Conservation (phyloP, 140 eudicot species). For the Bidens hawaiensis region DNA sequence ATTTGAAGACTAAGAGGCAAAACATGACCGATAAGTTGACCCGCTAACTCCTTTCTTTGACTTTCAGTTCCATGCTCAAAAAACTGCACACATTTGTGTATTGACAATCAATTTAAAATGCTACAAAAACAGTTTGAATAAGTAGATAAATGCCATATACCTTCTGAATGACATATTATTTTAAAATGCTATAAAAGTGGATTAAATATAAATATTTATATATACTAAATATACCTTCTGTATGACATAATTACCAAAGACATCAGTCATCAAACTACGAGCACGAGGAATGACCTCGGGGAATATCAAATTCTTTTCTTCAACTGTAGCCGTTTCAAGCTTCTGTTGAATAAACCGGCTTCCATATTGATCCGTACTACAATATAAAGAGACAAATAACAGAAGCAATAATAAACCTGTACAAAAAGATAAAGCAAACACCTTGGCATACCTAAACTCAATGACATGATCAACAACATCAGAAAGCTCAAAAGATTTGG, state of each 20-base stretch:
- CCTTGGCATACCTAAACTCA: conserved; percentile 60
- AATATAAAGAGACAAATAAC: conserved; percentile 12
- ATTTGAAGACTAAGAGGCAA: conserved; percentile 84
- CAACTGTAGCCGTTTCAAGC: conserved; percentile 65
- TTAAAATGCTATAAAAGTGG: conserved; percentile 4
- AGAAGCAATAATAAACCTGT: conserved; percentile 1
- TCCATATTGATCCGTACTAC: conserved; percentile 82
- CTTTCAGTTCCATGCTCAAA: conserved; percentile 80
- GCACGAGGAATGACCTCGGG: conserved; percentile 65
- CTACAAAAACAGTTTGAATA: conserved; percentile 7
- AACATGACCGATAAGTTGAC: conserved; percentile 65
- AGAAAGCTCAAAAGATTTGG: conserved; percentile 57
- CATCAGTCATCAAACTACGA: conserved; percentile 72
- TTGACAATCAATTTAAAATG: neutral
- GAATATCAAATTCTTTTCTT: conserved; percentile 59
- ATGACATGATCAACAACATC: conserved; percentile 63
- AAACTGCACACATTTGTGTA: conserved; percentile 45
- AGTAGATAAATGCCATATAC: conserved; percentile 18
- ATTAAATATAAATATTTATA: neutral
- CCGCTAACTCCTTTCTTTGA: conserved; percentile 66
- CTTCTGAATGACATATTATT: conserved; percentile 87
- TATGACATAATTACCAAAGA: conserved; percentile 90
- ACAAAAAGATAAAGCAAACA: neutral
- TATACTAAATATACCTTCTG: conserved; percentile 46
- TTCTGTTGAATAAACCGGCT: conserved; percentile 95